Base-by-base conservation (phyloP, 805 yeast species). In the Yamadazyma paraphyllophila region DNA sequence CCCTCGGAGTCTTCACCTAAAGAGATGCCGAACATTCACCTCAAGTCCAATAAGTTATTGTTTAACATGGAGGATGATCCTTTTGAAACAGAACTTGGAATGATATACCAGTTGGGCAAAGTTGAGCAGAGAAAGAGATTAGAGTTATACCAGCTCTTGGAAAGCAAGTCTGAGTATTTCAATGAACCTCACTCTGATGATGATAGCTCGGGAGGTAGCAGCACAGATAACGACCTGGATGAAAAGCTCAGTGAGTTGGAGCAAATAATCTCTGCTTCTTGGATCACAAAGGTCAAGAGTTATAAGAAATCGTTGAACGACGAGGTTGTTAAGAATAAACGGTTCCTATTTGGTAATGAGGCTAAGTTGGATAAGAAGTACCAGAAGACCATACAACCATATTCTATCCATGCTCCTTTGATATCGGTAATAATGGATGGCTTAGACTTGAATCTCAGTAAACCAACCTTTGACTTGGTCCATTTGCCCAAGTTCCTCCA, bases 231-330 rank as follows among this genome's bases (percentile, higher is more conserved):
- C 4, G 62, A 57, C 24, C 66, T 74, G 5, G 56, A 65, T 3
- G 48, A 65, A 17, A 56, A 61, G 16, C 17, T 50, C 3, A n/a
- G 45, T 2, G 49, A 45, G 13, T 56, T 86, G 16, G 62, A 74
- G 33, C 69, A 73, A 44, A 68, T 75, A 43, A 71, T 82, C 17
- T 76, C 87, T 0, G 64, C 65, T 14, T 80, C 88, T 0, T 91
- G 98, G 98, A 76, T 88, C 16, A 65, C 76, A 17, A 72, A 87
- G 41, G 80, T 88, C 5, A 70, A 71, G 29, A 71, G 74, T 37
- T 76, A 73, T 62, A 72, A 68, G 50, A 44, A 40, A 12, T 50
- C 56, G 30, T 63, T 73, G 48, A 61, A 71, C 57, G 60, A 65
- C 2, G 67, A 68, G 29, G 68, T 75, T 3, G 65, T 77, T 14